Conservation (phyloP, 495 filamentous ascomycete species). For the Trichocladium antarcticum region DNA sequence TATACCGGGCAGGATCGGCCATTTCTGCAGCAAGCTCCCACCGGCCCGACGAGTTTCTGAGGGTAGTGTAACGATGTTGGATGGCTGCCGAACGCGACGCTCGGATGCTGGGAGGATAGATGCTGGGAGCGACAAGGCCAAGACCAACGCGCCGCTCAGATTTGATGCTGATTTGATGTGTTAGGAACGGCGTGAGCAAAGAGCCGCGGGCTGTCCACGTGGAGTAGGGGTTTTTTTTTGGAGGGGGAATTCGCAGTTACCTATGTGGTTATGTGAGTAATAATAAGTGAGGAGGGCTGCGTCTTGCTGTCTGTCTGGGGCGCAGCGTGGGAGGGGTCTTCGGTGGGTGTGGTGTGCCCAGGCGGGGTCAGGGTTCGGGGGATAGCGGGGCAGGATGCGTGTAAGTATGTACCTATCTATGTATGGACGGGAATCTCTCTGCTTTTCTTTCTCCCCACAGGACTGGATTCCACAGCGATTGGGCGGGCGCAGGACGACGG, state of each 20-base stretch:
- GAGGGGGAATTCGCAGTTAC: constrained; percentile 1
- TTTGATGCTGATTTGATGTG: neutral
- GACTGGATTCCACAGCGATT: too few relatives aligned
- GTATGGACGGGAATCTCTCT: too few relatives aligned
- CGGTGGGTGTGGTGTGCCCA: constrained; percentile 4
- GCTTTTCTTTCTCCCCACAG: too few relatives aligned
- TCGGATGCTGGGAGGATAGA: neutral
- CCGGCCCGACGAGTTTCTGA: neutral
- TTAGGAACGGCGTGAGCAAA: neutral
- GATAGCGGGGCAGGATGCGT: constrained; percentile 4
- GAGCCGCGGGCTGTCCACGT: constrained; percentile 7
- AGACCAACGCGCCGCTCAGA: too few relatives aligned
- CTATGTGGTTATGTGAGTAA: neutral
- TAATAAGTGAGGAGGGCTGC: neutral
- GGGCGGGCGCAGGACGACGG: too few relatives aligned
- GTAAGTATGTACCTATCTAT: too few relatives aligned
- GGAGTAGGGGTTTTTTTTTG: constrained; percentile 4
- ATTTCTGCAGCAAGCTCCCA: constrained; percentile 17
- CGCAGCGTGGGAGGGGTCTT: constrained; percentile 7
- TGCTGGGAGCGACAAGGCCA: neutral
- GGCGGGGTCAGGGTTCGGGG: constrained; percentile 1
- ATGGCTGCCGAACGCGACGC: neutral
- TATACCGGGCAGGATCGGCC: constrained; percentile 32
- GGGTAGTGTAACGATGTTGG: neutral
- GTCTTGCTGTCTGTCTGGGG: constrained; percentile 9